Conservation (phyloP, 192 early-diverging fungal genomes). For the Spizellomyces punctatus region DNA sequence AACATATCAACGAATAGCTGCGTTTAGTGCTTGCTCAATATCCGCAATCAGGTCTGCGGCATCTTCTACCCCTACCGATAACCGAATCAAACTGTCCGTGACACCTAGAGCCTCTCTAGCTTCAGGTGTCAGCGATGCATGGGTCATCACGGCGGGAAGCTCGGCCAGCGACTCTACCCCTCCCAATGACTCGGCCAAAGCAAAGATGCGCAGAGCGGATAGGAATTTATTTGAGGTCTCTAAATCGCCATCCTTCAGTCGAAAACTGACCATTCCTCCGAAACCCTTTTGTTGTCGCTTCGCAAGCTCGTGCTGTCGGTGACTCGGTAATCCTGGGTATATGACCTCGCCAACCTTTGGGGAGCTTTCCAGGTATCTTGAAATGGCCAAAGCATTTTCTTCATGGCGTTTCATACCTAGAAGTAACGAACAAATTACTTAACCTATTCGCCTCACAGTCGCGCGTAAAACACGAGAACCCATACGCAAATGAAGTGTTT, state of each 20-base stretch:
- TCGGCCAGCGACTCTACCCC: conserved; percentile 95
- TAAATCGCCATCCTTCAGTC: conserved; percentile 77
- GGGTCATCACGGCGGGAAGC: conserved; percentile 95
- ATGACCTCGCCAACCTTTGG: conserved; percentile 82
- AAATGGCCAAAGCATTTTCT: conserved; percentile 80
- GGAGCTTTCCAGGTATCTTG: conserved; percentile 73
- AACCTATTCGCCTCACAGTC: too few species aligned
- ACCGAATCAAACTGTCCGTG: conserved; percentile 88
- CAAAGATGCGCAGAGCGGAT: conserved; percentile 76
- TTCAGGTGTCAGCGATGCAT: conserved; percentile 86
- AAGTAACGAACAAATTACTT: too few species aligned
- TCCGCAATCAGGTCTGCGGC: conserved; percentile 83
- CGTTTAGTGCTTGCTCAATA: conserved; percentile 66
- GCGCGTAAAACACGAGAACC: too few species aligned
- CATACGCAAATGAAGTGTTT: conserved; percentile 87
- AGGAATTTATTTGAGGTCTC: conserved; percentile 85
- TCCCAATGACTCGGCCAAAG: conserved; percentile 94
- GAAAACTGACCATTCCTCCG: conserved; percentile 96
- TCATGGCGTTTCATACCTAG: conserved; percentile 82
- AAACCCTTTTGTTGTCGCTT: conserved; percentile 87
- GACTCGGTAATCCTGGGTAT: conserved; percentile 89
- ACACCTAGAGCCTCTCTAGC: conserved; percentile 83
- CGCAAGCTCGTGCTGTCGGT: conserved; percentile 92
- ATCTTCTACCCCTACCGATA: conserved; percentile 95
- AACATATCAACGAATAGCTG: conserved; percentile 15